Evolutionary conservation across 352 stramenopile species (phyloP).

Genomic region (Bremia lactucae): DNA sequence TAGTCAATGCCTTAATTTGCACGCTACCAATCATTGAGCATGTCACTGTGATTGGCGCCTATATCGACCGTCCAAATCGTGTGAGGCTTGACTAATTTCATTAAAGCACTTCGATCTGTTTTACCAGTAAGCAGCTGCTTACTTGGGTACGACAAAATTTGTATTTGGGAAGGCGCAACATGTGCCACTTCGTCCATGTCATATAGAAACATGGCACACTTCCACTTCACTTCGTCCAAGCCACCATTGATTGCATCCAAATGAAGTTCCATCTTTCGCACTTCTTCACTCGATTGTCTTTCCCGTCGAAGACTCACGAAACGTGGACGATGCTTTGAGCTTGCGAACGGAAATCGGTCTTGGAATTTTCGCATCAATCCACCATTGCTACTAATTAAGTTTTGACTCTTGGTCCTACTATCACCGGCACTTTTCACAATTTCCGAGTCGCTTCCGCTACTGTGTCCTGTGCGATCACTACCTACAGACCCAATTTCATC

Average conservation of each 20-base stretch:
- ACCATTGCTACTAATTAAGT: constrained; percentile 16
- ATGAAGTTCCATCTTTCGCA: constrained; percentile 67
- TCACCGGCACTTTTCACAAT: constrained; percentile 4
- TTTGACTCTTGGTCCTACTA: constrained; percentile 12
- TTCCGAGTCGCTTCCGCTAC: constrained; percentile 38
- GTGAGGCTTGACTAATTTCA: constrained; percentile 71
- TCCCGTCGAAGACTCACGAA: constrained; percentile 56
- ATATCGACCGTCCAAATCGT: constrained; percentile 80
- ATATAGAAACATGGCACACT: constrained; percentile 75
- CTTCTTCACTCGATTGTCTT: constrained; percentile 59
- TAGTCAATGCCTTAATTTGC: constrained; percentile 1
- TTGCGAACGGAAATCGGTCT: constrained; percentile 53
- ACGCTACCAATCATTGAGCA: constrained; percentile 46
- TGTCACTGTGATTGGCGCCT: constrained; percentile 50
- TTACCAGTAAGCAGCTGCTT: constrained; percentile 57
- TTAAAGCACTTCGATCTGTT: constrained; percentile 46
- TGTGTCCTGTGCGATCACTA: constrained; percentile 30
- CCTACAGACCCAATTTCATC: constrained; percentile 33
- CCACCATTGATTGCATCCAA: constrained; percentile 75
- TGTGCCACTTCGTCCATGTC: constrained; percentile 73
- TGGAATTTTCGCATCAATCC: constrained; percentile 80
- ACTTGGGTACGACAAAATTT: constrained; percentile 59
- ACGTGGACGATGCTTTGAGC: constrained; percentile 33
- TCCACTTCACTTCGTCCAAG: constrained; percentile 82
- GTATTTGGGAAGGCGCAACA: constrained; percentile 70